Evolutionary conservation across 176 grass and related monocot genomes (phyloP).

Genomic region (Dactylis glomerata): DNA sequence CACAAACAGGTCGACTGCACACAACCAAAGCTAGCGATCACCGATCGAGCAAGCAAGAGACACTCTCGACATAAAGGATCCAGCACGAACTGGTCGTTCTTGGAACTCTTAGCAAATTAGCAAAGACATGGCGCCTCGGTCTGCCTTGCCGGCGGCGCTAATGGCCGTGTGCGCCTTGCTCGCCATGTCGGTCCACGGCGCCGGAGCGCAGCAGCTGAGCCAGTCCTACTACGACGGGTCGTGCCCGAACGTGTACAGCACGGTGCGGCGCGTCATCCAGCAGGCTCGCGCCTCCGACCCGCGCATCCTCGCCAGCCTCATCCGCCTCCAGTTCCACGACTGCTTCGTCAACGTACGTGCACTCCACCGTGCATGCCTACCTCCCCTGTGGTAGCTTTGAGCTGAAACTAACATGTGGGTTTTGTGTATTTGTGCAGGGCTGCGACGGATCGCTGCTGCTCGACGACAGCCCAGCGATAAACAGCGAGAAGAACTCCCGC

Average conservation of each 20-base stretch:
- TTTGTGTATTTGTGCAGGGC: conserved; percentile 35
- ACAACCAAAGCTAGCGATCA: not conserved
- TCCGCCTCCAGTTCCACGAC: conserved; percentile 88
- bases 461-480: conserved; percentile 39
- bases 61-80: not conserved
- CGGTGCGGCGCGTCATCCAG: conserved; percentile 44
- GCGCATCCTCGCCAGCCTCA: conserved; percentile 43
- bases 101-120: not conserved
- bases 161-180: conserved; percentile 22
- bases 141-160: not conserved
- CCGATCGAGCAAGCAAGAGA: not conserved
- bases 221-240: conserved; percentile 29
- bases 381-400: not conserved
- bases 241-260: conserved; percentile 41
- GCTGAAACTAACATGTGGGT: not conserved
- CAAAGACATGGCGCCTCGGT: not conserved
- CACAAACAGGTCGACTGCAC: not conserved
- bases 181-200: not conserved
- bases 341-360: conserved; percentile 68
- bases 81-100: not conserved
- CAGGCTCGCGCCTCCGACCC: conserved; percentile 32
- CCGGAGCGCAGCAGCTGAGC: conserved; percentile 22
- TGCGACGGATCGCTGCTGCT: conserved; percentile 80
- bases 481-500: conserved; percentile 54
- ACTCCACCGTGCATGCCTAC: not conserved